Evolutionary conservation across 768 basidiomycete species (phyloP).

Genomic region (Rhizopogon salebrosus): DNA sequence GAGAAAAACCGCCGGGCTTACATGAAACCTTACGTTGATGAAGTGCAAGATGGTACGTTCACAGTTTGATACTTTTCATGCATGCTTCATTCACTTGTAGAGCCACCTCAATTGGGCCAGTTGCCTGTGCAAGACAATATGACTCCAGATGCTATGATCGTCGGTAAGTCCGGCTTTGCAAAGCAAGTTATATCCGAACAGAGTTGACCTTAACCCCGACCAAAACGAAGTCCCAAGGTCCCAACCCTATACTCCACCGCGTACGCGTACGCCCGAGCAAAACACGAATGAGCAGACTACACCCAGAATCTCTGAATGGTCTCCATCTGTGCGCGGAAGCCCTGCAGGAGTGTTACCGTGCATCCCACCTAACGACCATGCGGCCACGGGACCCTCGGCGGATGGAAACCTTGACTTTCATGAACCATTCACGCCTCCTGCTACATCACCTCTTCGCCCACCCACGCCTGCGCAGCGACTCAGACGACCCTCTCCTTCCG

Average conservation of each 20-base stretch:
- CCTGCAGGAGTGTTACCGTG: background rate
- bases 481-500: conserved; percentile 1
- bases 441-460: conserved; percentile 15
- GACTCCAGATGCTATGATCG: background rate
- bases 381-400: conserved; percentile 10
- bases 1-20: background rate
- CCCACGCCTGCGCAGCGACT: conserved; percentile 26
- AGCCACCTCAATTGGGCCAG: background rate
- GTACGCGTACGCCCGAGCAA: conserved; percentile 8
- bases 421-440: conserved; percentile 3
- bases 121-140: conserved; percentile 1
- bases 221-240: background rate
- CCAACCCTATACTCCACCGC: background rate
- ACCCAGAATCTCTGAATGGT: conserved; percentile 20
- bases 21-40: background rate
- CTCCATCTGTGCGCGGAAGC: conserved; percentile 19
- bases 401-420: conserved; percentile 1
- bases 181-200: background rate
- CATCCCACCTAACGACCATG: background rate
- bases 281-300: conserved; percentile 19
- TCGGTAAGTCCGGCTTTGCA: background rate
- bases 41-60: background rate
- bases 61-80: background rate
- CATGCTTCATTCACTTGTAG: background rate
- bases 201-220: background rate